Percentiles rank a stretch among this genome's conserved stretches.
These are phyloP conservation scores for Lodderomyces oxycetoniae DNA, from an alignment of 1,139 yeast genomes.

Conservation along the genomic window DNA sequence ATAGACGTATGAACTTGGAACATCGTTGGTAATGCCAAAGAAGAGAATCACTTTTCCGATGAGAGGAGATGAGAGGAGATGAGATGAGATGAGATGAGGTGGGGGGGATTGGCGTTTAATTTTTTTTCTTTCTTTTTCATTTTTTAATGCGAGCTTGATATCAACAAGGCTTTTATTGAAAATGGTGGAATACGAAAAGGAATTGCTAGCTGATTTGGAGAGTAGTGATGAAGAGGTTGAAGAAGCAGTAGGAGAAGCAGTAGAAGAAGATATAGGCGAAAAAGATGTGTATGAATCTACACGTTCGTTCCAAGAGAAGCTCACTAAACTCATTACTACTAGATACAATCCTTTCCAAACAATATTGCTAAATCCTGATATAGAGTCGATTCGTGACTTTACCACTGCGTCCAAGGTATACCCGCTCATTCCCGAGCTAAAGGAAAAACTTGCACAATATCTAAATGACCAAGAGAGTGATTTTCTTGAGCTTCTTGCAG, in stretches of 20 bases:
- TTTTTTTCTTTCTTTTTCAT: constrained; percentile 5
- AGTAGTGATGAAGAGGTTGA: constrained; percentile 21
- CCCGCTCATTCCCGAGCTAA: constrained; percentile 26
- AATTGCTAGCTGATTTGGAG: constrained; percentile 32
- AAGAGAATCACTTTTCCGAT: background rate
- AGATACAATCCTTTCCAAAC: constrained; percentile 12
- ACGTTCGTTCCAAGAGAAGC: constrained; percentile 12
- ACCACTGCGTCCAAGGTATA: constrained; percentile 20
- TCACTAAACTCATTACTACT: constrained; percentile 13
- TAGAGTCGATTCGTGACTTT: constrained; percentile 18
- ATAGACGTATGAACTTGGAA: constrained; percentile 26
- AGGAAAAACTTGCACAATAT: constrained; percentile 21
- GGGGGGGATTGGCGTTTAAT: constrained; percentile 1
- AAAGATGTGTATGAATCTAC: background rate
- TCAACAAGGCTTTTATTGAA: background rate
- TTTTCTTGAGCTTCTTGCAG: constrained; percentile 31
- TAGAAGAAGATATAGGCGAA: constrained; percentile 2
- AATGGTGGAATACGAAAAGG: constrained; percentile 29
- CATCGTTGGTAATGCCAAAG: constrained; percentile 11
- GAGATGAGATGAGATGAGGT: background rate
- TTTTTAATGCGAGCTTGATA: background rate
- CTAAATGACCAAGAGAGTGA: constrained; percentile 25
- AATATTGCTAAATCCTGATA: constrained; percentile 16
- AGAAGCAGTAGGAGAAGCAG: constrained; percentile 8
- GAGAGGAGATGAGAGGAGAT: background rate